A percentile compares a stretch with the other conserved stretches of the same genome.
phyloP scores from a whole-genome alignment of 352 stramenopile species.

The Nothophytophthora sp. region DNA sequence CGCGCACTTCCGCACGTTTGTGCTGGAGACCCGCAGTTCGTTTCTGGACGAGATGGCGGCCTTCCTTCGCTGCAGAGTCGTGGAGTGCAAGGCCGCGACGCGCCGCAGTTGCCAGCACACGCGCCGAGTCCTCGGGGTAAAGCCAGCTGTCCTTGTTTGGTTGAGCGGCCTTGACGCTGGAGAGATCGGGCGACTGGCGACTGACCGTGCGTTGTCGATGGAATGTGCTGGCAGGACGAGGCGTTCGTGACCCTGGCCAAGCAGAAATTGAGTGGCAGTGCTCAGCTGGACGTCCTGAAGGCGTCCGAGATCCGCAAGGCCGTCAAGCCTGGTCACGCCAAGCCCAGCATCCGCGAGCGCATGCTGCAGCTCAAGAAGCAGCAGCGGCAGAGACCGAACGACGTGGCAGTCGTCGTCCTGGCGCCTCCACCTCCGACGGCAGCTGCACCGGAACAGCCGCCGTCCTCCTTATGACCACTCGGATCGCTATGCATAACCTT shows the following conservation, averaged over 20 bases:
- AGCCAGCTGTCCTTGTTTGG: background rate
- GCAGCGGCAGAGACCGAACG: slow-evolving; percentile 27
- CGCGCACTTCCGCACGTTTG: slow-evolving; percentile 36
- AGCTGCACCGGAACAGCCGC: slow-evolving; percentile 12
- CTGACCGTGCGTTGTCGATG: slow-evolving; percentile 1
- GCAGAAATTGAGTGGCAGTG: slow-evolving; percentile 49
- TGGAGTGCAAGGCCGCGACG: slow-evolving; percentile 67
- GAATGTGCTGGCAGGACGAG: slow-evolving; percentile 31
- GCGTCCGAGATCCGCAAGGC: slow-evolving; percentile 50
- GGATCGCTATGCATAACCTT: slow-evolving; percentile 24
- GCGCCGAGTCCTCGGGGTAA: slow-evolving; percentile 52
- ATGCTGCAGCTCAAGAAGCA: slow-evolving; percentile 62
- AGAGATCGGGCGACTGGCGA: too few relatives aligned
- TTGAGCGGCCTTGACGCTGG: too few relatives aligned
- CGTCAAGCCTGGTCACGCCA: slow-evolving; percentile 26
- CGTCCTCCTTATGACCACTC: slow-evolving; percentile 31
- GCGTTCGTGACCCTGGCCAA: slow-evolving; percentile 63
- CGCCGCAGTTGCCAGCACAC: slow-evolving; percentile 52
- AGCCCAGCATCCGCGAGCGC: slow-evolving; percentile 53
- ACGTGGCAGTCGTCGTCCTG: slow-evolving; percentile 28
- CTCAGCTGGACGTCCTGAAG: slow-evolving; percentile 65
- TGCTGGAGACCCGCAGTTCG: slow-evolving; percentile 35
- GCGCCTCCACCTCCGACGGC: slow-evolving; percentile 16
- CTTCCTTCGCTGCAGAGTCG: slow-evolving; percentile 69
- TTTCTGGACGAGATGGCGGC: slow-evolving; percentile 59